These are phyloP conservation scores for Gnetum montanum DNA, from an alignment of 75 land plant genomes.

Conservation along the genomic window DNA sequence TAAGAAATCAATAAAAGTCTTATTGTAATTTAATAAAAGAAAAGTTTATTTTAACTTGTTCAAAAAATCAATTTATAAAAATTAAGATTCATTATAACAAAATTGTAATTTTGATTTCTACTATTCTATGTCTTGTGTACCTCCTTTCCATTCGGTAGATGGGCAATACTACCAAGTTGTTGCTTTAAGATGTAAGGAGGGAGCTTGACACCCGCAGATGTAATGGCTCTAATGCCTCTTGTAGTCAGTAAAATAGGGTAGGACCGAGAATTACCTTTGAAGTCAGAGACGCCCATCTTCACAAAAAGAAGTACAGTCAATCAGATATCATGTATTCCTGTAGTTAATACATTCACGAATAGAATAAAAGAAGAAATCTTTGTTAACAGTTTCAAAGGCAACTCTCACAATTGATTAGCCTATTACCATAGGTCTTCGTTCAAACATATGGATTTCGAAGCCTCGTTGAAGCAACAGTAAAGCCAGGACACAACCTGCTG, in stretches of 20 bases:
- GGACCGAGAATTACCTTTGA: slow-evolving; percentile 25
- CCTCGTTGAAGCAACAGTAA: slow-evolving; percentile 18
- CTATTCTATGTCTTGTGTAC: slow-evolving; percentile 10
- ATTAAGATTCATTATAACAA: background rate
- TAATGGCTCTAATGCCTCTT: slow-evolving; percentile 25
- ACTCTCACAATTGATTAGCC: background rate
- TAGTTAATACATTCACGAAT: too few relatives aligned
- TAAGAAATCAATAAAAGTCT: too few relatives aligned
- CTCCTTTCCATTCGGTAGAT: slow-evolving; percentile 22
- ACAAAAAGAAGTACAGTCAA: too few relatives aligned
- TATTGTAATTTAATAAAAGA: too few relatives aligned
- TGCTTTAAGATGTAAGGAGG: slow-evolving; percentile 16
- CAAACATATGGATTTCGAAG: slow-evolving; percentile 23
- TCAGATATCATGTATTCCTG: too few relatives aligned
- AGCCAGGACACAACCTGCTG: slow-evolving; percentile 27
- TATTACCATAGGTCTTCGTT: slow-evolving; percentile 11
- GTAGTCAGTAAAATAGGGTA: slow-evolving; percentile 25
- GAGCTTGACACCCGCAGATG: slow-evolving; percentile 23
- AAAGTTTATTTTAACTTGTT: background rate
- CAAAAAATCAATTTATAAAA: background rate
- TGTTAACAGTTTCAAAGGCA: too few relatives aligned
- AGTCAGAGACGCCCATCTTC: slow-evolving; percentile 14
- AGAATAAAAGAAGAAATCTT: too few relatives aligned
- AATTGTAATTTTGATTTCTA: too few relatives aligned
- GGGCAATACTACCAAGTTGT: slow-evolving; percentile 18